Evolutionary conservation across 768 basidiomycete genomes (phyloP), one percentile per base, ranked within the genome.

Genomic region (Hygrophorus russula): DNA sequence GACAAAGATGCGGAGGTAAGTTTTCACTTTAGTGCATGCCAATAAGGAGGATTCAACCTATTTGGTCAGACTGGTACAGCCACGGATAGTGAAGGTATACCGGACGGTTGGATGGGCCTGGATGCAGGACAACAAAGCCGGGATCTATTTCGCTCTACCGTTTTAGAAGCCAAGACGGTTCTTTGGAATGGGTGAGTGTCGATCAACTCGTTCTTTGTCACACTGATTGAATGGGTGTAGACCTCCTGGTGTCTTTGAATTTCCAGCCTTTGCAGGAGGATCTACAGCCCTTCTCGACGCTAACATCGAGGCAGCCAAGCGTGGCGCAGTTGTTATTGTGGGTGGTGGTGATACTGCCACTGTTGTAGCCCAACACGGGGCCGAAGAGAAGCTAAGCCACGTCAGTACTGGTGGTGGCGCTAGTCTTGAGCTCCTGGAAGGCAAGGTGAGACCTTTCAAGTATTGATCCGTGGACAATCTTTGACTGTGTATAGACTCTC

Each of bases 281-380:
- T 96, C 93, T 4, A 76, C 78, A 57, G 63, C 80, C 9, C 78
- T 96, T 34, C 79, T 98, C 18, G 78, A 89, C 39, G 90, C 87
- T 24, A 79, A 76, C 55, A 75, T 94, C 54, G 81, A 90, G 54
- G 93, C 93, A 19, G 89, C 90, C 40, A 61, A 79, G 58, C 76
- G 79, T 17, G 93, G 93, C 18, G 71, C 90, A 8, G 86, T 82
- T 5, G 94, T 99, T 49, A 97, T 99, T 54, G 82, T 98, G 45
- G 94, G 94, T 43, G 92, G 91, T 52, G 90, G 90, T 49, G 91
- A 93, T 60, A 94, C 90, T 33, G 94, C 94, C n/a, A 97, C 94
- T 4, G 74, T 97, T 29, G 92, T 82, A 43, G 92, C 87, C n/a
- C 79, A 93, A 51, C 75, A 83, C 57, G 69, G 68, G 9, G 79